Conservation (phyloP, 192 early-diverging fungal species). For the Phycomyces nitens region DNA sequence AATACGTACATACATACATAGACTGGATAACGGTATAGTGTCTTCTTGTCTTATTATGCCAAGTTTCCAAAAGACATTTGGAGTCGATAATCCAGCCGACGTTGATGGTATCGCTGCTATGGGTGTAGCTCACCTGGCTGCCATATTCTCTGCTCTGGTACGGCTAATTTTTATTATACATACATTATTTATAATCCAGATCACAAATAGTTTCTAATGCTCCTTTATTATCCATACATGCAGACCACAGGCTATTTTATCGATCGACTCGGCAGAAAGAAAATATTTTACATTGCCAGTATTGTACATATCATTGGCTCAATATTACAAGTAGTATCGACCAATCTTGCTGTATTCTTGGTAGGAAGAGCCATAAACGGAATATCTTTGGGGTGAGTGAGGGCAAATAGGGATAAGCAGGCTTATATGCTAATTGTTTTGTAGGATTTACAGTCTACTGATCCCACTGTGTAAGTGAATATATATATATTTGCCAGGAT, state of each 20-base stretch:
- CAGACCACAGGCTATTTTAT: constrained; percentile 61
- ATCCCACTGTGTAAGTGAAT: constrained; percentile 46
- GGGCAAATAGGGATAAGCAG: too few species aligned
- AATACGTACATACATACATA: too few species aligned
- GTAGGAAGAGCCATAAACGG: constrained; percentile 48
- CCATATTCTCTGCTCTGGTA: constrained; percentile 23
- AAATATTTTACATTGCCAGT: constrained; percentile 40
- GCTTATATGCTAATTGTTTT: too few species aligned
- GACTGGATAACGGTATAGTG: constrained; percentile 20
- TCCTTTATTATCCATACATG: too few species aligned
- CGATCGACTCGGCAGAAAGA: constrained; percentile 41
- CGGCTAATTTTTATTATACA: constrained; percentile 59
- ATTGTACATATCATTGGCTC: constrained; percentile 47
- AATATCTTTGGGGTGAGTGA: constrained; percentile 40
- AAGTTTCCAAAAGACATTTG: neutral
- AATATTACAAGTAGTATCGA: constrained; percentile 45
- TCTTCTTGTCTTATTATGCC: constrained; percentile 22
- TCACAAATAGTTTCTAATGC: too few species aligned
- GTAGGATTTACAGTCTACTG: constrained; percentile 38
- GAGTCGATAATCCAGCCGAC: neutral
- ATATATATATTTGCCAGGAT: neutral
- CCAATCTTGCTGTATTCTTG: constrained; percentile 39
- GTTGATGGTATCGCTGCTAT: constrained; percentile 1
- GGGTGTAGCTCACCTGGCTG: neutral
- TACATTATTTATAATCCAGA: too few species aligned